A percentile compares a stretch with the other conserved stretches of the same genome.
Evolutionary conservation across 495 filamentous ascomycete genomes (phyloP).

Genomic region (Saxophila tyrrhenica): DNA sequence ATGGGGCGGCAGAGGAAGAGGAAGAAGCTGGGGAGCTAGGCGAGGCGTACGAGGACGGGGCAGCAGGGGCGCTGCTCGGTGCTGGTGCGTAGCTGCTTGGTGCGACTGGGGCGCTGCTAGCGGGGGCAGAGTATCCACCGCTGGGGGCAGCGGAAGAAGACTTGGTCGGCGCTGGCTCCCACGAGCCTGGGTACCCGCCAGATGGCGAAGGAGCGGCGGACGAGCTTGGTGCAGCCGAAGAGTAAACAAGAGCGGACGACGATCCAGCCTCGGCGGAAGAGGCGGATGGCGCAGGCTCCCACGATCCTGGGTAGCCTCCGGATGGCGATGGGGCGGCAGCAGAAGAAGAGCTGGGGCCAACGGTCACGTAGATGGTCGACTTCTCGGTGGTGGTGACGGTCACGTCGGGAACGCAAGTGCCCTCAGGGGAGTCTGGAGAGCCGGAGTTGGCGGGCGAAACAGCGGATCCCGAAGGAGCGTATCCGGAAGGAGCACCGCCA

Average conservation of each 20-base stretch:
- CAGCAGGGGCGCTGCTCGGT: not conserved
- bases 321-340: not conserved
- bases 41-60: not conserved
- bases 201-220: not conserved
- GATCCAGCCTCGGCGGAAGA: too few relatives aligned
- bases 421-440: not conserved
- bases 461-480: too few relatives aligned
- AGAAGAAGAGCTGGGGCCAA: not conserved
- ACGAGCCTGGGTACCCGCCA: not conserved
- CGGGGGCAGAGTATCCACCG: not conserved
- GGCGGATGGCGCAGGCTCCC: not conserved
- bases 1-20: not conserved
- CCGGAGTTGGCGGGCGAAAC: not conserved
- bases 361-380: conserved; percentile 4
- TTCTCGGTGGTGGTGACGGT: conserved; percentile 14
- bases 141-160: not conserved
- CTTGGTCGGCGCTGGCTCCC: too few relatives aligned
- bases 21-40: not conserved
- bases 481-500: not conserved
- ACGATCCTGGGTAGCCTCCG: not conserved
- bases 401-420: conserved; percentile 9
- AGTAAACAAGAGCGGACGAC: not conserved
- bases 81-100: not conserved
- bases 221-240: not conserved
- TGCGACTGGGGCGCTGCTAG: not conserved